Base-by-base conservation (phyloP, 305 asterid genomes). In the Salvia sclarea region DNA sequence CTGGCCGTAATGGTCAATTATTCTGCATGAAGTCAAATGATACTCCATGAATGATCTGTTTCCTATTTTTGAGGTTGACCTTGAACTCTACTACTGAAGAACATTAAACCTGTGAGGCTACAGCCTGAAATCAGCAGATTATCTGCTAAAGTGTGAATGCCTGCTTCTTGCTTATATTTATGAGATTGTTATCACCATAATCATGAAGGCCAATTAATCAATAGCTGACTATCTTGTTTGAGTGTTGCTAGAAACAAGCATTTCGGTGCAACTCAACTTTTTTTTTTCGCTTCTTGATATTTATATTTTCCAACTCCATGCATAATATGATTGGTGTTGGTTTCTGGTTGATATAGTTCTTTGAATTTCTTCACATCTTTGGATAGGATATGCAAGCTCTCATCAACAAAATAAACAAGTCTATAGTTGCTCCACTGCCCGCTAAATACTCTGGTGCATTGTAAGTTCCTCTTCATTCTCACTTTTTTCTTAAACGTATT, bases 341-440 rank as follows among this genome's bases (percentile, higher is more conserved):
- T 66, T 59, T 53, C 64, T 76, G 74, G 58, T 66, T 41, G 40
- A 55, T 68, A 75, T 6, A 12, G n/a, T 25, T 62, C 66, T 25
- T 40, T 58, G 65, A 55, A 43, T 65, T 75, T 55, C 59, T 76
- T 33, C 64, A 50, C 59, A 61, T 77, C 30, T 38, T 75, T 73
- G 74, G 52, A 58, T 89, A 92, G 97, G 98, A 92, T 75, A 92
- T 92, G 87, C 96, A 88, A 81, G 98, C 97, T 70, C 95, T 90
- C 73, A 92, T 92, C 83, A 90, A 86, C 84, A 82, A 85, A 83
- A 92, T 92, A 74, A 88, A 86, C 85, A 90, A 88, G 88, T 92
- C 93, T 21, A 88, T 88, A 31, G 95, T 90, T 68, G 95, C 96
- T 25, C 96, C 97, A 24, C 81, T 90, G 47, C 98, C 97, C 48